Evolutionary conservation across 2,329 filamentous ascomycete genomes (phyloP), one percentile per base, ranked within the genome.

Genomic region (Fusarium pseudocircinatum): DNA sequence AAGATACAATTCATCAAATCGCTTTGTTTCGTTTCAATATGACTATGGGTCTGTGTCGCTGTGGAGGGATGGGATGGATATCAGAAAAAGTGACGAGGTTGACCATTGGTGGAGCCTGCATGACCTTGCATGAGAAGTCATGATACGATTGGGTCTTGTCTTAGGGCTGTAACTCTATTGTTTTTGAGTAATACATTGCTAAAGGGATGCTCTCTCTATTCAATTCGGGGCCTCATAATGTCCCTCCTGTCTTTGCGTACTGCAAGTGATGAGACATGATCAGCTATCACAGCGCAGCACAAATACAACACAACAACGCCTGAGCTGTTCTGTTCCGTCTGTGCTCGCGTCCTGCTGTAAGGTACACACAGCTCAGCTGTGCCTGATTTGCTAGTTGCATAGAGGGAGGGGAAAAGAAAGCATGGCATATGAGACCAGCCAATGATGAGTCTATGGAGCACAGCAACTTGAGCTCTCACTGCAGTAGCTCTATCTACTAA

Each of bases 261-360:
- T 50, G 43, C 44, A 63, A 49, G 49, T 30, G 36, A 53, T 28
- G 32, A 58, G 47, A 69, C 62, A 63, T 43, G 62, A 72, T 49
- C 39, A 49, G 24, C 42, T 39, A 67, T 58, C 36, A 60, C 59
- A 47, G 8, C 43, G 15, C 44, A 52, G 43, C 37, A 60, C 32
- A 50, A 30, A 39, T 46, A 58, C 56, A 58, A 58, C 32, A 28
- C 43, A 47, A 47, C 49, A 42, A 54, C 36, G 40, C 53, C 40
- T 67, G 61, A 70, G 68, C 61, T 62, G 67, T 49, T 43, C 40
- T 58, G 67, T 44, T 36, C 44, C n/a, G 69, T 73, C 69, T 63
- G 70, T 72, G 70, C 70, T 69, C 60, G 70, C 36, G 46, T 54
- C 54, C 46, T 67, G 59, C 71, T 74, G 71, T 72, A 74, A 74